Base-by-base conservation (phyloP, 2,329 filamentous ascomycete genomes). In the Penicillium psychrosexuale region DNA sequence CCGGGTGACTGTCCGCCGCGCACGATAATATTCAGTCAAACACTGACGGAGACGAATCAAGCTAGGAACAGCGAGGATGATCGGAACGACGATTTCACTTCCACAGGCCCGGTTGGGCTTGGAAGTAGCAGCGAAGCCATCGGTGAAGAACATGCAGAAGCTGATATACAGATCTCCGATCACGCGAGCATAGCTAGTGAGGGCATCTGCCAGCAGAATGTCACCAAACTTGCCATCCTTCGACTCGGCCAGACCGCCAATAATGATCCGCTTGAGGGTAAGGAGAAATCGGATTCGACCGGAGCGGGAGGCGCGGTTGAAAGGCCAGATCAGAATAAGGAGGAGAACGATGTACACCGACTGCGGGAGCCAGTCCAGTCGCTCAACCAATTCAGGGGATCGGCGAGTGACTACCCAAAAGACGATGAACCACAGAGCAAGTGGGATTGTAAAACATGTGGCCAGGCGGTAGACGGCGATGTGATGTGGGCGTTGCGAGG, bases 171-270 rank as follows among this genome's bases (percentile, higher is more conserved):
- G 77, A 72, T 99, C 94, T 24, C 87, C 93, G 28, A 96, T 80
- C 30, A 97, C 89, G 73, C 95, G 96, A 58, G 93, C 88, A 72
- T 97, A 99, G 67, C 90, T 95, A 39, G 94, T 99, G 64, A 97
- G 77, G 52, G 91, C 93, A 81, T 99, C 94, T 33, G 94, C 92
- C 17, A 99, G 84, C 55, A 99, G 77, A 49, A 97, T 88, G 70
- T 99, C 94, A 53, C 91, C 93, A 67, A 97, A 97, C 69, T 96
- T 96, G 51, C 93, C 91, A 72, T 97, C 89, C 63, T 89, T 84
- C 0, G 89, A 80, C 73, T 93, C 87, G 13, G 94, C 93, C 24
- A 99, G 81, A 0, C 93, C 92, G 24, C 94, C 94, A 40, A 97
- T 77, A 64, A 84, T 84, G 57, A 97, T 85, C 53, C 94, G 87